Evolutionary conservation across 345 rosid genomes (phyloP), one percentile per base, ranked within the genome.

Genomic region (Carallia brachiata): DNA sequence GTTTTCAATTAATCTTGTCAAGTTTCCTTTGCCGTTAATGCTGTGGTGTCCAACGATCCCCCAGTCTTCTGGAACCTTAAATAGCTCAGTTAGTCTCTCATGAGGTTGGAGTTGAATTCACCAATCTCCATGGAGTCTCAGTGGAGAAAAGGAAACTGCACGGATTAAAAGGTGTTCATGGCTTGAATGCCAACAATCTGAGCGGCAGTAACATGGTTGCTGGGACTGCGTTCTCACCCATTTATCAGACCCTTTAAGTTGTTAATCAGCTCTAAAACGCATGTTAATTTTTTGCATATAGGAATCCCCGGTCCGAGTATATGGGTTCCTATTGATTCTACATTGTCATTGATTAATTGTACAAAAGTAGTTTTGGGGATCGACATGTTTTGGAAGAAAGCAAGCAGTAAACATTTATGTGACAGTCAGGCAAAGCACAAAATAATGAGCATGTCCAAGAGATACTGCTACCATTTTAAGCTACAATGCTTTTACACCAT

Each of bases 311-410:
- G 47, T 12, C 47, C 0, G 15, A 40, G 47, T 40, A 40, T 10
- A 44, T 3, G n/a, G 16, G 50, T 4, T 44, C 12, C 50, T 16
- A 12, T 10, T 44, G 2, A 12, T 44, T 44, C 15, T 44, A 44
- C 15, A 44, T 3, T 1, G 0, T 44, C 50, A 44, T n/a, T 19
- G 2, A 18, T 27, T 44, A 68, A 47, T 27, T 31, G 28, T 5
- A n/a, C 28, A 50, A 37, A 70, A 47, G 34, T 37, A 37, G 56
- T 18, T 72, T 1, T 71, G 36, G 80, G 84, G 80, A 73, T 77
- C 77, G 81, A 71, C 71, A 71, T 62, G 7, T 73, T 79, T 27
- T 12, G 75, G 75, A 30, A 31, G 71, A 73, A 37, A 72, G 74
- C 71, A 63, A 70, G 66, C 34, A 74, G 13, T 48, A 39, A 7